A percentile compares a stretch with the other conserved stretches of the same genome.
Conservation (phyloP, 2,329 filamentous ascomycete genomes). For the Aspergillus sp. region DNA sequence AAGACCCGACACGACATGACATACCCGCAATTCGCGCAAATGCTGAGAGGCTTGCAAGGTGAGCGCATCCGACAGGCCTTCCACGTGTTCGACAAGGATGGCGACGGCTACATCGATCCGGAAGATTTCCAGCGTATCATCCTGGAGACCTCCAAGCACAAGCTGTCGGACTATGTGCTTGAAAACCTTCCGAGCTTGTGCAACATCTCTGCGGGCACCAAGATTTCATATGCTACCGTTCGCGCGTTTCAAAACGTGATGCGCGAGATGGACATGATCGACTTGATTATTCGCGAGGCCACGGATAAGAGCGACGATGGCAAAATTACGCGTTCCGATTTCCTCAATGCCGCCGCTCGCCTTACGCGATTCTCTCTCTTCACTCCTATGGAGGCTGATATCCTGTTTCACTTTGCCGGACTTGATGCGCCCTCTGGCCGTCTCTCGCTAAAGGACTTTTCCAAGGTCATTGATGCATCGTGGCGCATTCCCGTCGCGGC, state of each 20-base stretch:
- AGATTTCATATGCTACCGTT: slow-evolving; percentile 97
- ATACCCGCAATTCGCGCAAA: slow-evolving; percentile 96
- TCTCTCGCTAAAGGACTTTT: slow-evolving; percentile 79
- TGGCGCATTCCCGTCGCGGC: slow-evolving; percentile 71
- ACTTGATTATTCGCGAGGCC: slow-evolving; percentile 87
- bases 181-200: slow-evolving; percentile 89
- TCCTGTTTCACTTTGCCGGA: slow-evolving; percentile 96
- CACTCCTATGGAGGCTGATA: slow-evolving; percentile 98
- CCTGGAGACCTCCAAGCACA: slow-evolving; percentile 86
- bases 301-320: slow-evolving; percentile 80
- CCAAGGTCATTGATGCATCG: slow-evolving; percentile 90
- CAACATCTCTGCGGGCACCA: slow-evolving; percentile 88
- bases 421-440: slow-evolving; percentile 86
- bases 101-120: slow-evolving; percentile 91
- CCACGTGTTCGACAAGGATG: slow-evolving; percentile 84
- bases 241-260: slow-evolving; percentile 98
- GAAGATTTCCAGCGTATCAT: slow-evolving; percentile 98
- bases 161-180: slow-evolving; percentile 93
- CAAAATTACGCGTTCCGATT: slow-evolving; percentile 91
- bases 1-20: slow-evolving; percentile 87
- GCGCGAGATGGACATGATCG: slow-evolving; percentile 94
- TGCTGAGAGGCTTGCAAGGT: slow-evolving; percentile 93
- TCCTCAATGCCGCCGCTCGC: slow-evolving; percentile 87
- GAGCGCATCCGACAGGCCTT: slow-evolving; percentile 96
- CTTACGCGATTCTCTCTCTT: slow-evolving; percentile 93